These are phyloP conservation scores for Trichophyton verrucosum DNA, from an alignment of 2,329 filamentous ascomycete genomes.

Conservation along the genomic window DNA sequence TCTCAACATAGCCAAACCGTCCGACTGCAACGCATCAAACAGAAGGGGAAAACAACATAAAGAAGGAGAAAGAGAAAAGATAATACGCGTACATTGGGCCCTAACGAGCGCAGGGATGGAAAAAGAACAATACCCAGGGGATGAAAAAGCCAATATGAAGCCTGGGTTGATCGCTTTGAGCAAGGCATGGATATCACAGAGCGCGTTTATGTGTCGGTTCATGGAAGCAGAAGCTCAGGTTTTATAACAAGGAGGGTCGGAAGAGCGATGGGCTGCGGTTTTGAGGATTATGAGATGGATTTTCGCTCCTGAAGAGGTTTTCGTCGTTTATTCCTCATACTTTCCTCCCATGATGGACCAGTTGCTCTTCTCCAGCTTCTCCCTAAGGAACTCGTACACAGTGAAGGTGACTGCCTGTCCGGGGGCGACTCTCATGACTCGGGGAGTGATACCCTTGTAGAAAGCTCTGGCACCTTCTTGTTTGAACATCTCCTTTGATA, in stretches of 20 bases:
- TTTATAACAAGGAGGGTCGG: too few relatives aligned
- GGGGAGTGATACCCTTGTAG: conserved; percentile 97
- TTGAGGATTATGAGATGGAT: neutral
- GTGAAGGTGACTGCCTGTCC: conserved; percentile 72
- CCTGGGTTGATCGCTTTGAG: neutral
- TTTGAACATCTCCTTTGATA: conserved; percentile 77
- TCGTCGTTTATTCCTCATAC: conserved; percentile 48
- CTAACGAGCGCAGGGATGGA: conserved; percentile 1
- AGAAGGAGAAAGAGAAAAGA: neutral
- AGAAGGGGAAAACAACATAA: neutral
- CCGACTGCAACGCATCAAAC: neutral
- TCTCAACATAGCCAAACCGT: neutral
- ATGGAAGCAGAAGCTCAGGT: too few relatives aligned
- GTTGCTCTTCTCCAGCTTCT: conserved; percentile 55
- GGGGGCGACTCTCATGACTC: conserved; percentile 93
- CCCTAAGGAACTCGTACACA: conserved; percentile 66
- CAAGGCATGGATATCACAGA: neutral
- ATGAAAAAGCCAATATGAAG: conserved; percentile 6
- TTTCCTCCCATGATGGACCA: conserved; percentile 47
- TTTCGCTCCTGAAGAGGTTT: neutral
- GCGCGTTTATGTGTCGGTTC: neutral
- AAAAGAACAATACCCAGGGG: conserved; percentile 15
- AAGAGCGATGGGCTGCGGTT: neutral
- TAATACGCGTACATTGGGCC: neutral
- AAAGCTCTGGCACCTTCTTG: conserved; percentile 91